Conservation (phyloP, 176 grass and related monocot species). For the Chrysopogon serrulatus region DNA sequence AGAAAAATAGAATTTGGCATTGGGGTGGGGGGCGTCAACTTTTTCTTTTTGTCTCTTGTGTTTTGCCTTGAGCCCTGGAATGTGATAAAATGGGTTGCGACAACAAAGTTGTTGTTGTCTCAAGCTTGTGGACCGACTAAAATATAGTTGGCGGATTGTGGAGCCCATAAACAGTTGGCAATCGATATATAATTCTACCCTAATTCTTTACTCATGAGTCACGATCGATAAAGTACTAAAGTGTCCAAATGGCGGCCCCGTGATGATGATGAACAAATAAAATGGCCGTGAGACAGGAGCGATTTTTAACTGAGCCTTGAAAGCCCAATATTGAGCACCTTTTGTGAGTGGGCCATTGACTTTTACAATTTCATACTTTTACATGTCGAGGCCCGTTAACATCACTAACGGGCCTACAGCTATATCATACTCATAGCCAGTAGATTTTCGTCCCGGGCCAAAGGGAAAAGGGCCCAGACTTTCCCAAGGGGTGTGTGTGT, state of each 20-base stretch:
- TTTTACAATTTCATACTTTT: not conserved
- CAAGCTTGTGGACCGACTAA: not conserved
- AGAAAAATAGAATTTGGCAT: no score
- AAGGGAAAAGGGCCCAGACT: slow-evolving; percentile 12
- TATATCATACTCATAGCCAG: not conserved
- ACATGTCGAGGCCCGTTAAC: not conserved
- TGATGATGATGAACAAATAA: not conserved
- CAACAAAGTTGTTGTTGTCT: not conserved
- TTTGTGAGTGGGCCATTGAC: not conserved
- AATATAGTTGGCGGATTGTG: not conserved
- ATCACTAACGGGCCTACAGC: not conserved
- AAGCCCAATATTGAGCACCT: not conserved
- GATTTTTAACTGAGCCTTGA: not conserved
- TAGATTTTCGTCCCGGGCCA: not conserved
- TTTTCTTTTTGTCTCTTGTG: not conserved
- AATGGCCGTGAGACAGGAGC: not conserved
- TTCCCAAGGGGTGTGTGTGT: not conserved
- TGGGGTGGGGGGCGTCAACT: not conserved
- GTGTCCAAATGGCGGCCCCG: not conserved
- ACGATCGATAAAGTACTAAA: not conserved
- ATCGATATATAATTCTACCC: not conserved
- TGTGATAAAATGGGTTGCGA: not conserved
- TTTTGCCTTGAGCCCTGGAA: not conserved
- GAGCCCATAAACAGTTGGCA: not conserved
- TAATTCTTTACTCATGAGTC: not conserved